Evolutionary conservation across 2,329 filamentous ascomycete genomes (phyloP), one percentile per base, ranked within the genome.

Genomic region (Orbilia blumenaviensis): DNA sequence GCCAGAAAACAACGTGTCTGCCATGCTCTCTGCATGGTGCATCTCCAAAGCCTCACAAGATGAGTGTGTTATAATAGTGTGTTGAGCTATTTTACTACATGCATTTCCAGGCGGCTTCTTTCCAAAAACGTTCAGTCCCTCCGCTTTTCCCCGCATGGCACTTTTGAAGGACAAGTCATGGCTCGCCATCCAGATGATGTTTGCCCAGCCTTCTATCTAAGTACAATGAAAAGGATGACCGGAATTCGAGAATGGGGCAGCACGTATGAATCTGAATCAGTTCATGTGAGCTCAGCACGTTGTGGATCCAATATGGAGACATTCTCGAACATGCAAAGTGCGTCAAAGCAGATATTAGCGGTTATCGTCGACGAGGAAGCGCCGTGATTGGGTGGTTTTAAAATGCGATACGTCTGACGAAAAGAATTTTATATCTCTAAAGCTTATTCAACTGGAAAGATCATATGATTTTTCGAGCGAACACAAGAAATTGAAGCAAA

Each of bases 391-490:
- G 66, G 32, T 16, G 25, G 41, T 68, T 68, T 68, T 68, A 68
- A 68, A 68, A 61, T 50, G 60, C 64, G 52, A 56, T 21, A 44
- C 52, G 50, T 52, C 58, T 46, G 21, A 29, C 34, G 38, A 68
- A 46, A 54, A 42, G 32, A 62, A 38, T 62, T 71, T 71, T 71
- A 71, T 23, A 71, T 71, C 66, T 71, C 56, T 14, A 62, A 62
- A 61, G 54, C 56, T 56, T 56, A 36, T 41, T 52, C 62, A 12
- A 44, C 18, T 25, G 21, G n/a, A 56, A 56, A 32, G 38, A 56
- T 71, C 66, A 71, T 71, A 71, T 71, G 66, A 71, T 71, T 25
- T 18, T 38, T 56, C 38, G 9, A 38, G 38, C 52, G 32, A 36
- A 36, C 29, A 38, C 18, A 8, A 21, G 5, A 14, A 23, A 36